Base-by-base conservation (phyloP, 441 rosid species). In the Codiaeum variegatum region DNA sequence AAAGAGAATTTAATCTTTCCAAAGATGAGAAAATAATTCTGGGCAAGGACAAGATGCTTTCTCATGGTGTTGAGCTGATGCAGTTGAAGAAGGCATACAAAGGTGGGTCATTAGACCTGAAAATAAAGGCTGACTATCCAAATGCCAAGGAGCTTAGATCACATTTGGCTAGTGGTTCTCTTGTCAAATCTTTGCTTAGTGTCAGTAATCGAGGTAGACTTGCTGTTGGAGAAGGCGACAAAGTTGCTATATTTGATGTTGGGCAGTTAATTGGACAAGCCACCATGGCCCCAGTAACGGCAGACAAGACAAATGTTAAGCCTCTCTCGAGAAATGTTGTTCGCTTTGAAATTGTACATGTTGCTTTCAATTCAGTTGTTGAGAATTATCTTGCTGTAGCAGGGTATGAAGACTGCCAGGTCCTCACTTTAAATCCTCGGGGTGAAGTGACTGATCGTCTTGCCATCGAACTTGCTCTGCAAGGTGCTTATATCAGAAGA, bases 221-320 rank as follows among this genome's bases (percentile, higher is more conserved):
- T 78, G 99, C 98, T 80, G 99, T 97, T 84, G 99, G 99, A 78
- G 99, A 97, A 88, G 99, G 99, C 79, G 99, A 97, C 83, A 97
- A 90, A 86, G 99, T 97, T 75, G 91, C 98, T 76, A 89, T 97
- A 80, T 97, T 91, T 80, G 99, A 97, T 85, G 93, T 85, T 86
- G 97, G 96, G 72, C 97, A 90, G 85, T 84, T 97, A 75, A 91
- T 97, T 75, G 97, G 99, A 77, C 99, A 94, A 81, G 91, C 98
- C 79, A 86, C 97, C 67, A 76, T 88, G 78, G 94, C 92, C 73
- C 99, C 99, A 70, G 91, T 94, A 67, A 90, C 97, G 52, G 96
- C 97, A 68, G 99, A 97, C 87, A 97, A 97, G 87, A 88, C 97
- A 63, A 97, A 93, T 79, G 90, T 91, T 71, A 97, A 97, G 85